Evolutionary conservation across 2,329 filamentous ascomycete genomes (phyloP), one percentile per base, ranked within the genome.

Genomic region (Tympanopsis confertula): DNA sequence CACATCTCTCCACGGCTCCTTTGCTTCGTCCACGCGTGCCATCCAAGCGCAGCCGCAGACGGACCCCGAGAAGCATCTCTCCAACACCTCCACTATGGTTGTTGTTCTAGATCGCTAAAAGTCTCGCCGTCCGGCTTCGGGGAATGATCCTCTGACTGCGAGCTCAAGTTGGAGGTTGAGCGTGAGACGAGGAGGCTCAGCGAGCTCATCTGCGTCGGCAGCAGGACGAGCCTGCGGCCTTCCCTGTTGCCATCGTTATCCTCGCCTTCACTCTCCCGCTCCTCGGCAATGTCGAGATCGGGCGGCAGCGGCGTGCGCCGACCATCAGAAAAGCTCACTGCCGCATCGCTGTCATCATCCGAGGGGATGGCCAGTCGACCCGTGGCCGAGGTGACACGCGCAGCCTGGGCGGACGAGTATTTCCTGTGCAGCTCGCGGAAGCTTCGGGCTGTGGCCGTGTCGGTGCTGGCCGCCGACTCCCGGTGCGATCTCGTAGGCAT

Each of bases 401-500:
- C 58, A 19, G 63, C 59, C 39, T 72, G 66, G 5, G 67, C 65
- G 1, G 69, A 66, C 13, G 72, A 71, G 50, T 72, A 77, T 46
- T 73, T 76, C 32, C 71, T 61, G 47, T 78, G 72, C 20, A 80
- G 58, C 28, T 79, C 73, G 28, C 71, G 66, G 50, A 80, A 79
- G 47, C 78, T 83, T 47, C 69, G 64, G 1, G 75, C 75, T 3
- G 80, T 82, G 14, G 76, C 72, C 10, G 78, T 82, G 55, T 76
- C 82, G 13, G 68, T 68, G 45, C 78, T 84, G 15, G 77, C 71
- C 13, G 69, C 62, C 2, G 80, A 85, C 30, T 65, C 72, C 20
- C 77, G 68, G 14, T 77, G 70, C 26, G 22, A 26, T n/a, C 22
- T 26, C 7, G 22, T 10, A 10, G 7, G 22, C 7, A 26, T n/a